Conservation (phyloP, 2,329 filamentous ascomycete genomes). For the Pseudogymnoascus sp. region DNA sequence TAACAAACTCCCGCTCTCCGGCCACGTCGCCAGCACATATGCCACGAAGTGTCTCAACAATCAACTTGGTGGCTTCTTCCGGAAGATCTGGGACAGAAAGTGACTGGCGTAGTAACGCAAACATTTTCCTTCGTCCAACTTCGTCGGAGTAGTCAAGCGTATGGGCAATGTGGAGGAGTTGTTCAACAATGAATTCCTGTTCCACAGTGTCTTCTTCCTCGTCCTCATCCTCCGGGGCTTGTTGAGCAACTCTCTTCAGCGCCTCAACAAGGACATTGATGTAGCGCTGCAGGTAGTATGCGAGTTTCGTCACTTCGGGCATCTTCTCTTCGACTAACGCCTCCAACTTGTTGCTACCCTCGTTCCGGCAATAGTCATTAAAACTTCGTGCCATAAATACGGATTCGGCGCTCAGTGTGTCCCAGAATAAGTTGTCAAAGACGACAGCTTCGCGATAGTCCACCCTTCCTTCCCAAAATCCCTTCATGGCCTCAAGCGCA, state of each 20-base stretch:
- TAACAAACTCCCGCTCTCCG: slow-evolving; percentile 77
- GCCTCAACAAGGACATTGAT: slow-evolving; percentile 61
- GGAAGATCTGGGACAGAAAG: slow-evolving; percentile 81
- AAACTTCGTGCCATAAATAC: slow-evolving; percentile 88
- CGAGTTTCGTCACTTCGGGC: slow-evolving; percentile 86
- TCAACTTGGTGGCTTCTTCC: slow-evolving; percentile 85
- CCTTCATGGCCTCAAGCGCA: slow-evolving; percentile 86
- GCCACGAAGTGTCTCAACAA: slow-evolving; percentile 71
- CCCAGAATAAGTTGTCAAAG: slow-evolving; percentile 72
- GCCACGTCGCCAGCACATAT: slow-evolving; percentile 70
- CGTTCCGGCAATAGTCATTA: slow-evolving; percentile 81
- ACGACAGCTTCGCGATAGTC: slow-evolving; percentile 68
- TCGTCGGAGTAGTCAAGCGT: slow-evolving; percentile 97
- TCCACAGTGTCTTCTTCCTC: slow-evolving; percentile 77
- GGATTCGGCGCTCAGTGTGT: slow-evolving; percentile 74
- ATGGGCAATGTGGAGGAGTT: slow-evolving; percentile 83
- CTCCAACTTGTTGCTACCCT: slow-evolving; percentile 68
- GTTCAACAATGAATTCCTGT: slow-evolving; percentile 92
- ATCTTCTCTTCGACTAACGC: slow-evolving; percentile 83
- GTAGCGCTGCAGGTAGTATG: slow-evolving; percentile 78
- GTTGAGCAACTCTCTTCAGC: slow-evolving; percentile 48
- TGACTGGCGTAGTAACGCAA: slow-evolving; percentile 76
- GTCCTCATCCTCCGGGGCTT: slow-evolving; percentile 52
- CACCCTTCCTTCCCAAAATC: slow-evolving; percentile 90
- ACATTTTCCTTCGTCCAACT: slow-evolving; percentile 92